These are phyloP conservation scores for Drechslera avenae DNA, from an alignment of 2,329 filamentous ascomycete genomes.

Conservation along the genomic window DNA sequence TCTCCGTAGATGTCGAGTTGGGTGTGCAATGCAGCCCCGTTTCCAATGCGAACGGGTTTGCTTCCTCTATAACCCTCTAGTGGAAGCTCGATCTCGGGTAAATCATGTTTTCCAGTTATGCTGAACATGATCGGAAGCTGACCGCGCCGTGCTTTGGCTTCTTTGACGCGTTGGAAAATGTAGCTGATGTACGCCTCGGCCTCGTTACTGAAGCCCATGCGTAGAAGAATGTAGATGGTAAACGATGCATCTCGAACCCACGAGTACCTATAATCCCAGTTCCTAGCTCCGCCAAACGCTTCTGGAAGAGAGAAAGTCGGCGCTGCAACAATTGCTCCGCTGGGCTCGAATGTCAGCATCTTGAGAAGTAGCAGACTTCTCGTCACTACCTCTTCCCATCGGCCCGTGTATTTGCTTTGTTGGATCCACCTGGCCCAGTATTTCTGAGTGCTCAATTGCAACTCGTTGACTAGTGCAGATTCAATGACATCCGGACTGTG, in stretches of 20 bases:
- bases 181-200: conserved; percentile 80
- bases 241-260: conserved; percentile 81
- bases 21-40: conserved; percentile 75
- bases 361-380: conserved; percentile 76
- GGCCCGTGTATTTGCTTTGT: conserved; percentile 71
- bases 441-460: conserved; percentile 71
- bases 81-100: conserved; percentile 70
- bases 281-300: conserved; percentile 55
- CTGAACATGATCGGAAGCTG: conserved; percentile 77
- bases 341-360: conserved; percentile 77
- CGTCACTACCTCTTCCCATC: conserved; percentile 73
- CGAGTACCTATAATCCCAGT: conserved; percentile 74
- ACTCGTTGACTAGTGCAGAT: conserved; percentile 60
- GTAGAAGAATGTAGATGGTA: conserved; percentile 75
- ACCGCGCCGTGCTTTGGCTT: conserved; percentile 64
- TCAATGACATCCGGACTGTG: conserved; percentile 65
- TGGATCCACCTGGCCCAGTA: conserved; percentile 78
- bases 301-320: conserved; percentile 80
- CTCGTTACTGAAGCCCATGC: conserved; percentile 75
- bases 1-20: conserved; percentile 83
- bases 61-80: conserved; percentile 76
- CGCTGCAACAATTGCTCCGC: conserved; percentile 75
- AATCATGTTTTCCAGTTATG: conserved; percentile 74
- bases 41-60: conserved; percentile 75
- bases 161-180: conserved; percentile 71